A percentile compares a stretch with the other conserved stretches of the same genome.
Conservation (phyloP, 129 eudicot genomes). For the Flaveria robusta region DNA sequence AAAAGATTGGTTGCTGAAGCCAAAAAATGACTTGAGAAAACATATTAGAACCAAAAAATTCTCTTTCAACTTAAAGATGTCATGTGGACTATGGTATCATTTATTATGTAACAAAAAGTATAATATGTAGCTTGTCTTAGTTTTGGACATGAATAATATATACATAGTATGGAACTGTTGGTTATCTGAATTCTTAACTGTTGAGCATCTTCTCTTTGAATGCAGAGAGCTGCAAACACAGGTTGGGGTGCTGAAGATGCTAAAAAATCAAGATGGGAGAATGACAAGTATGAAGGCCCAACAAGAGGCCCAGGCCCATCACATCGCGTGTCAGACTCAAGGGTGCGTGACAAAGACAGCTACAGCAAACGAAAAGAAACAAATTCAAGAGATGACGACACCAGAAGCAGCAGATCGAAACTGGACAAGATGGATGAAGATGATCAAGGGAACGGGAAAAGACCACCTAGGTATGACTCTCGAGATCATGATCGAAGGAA, state of each 20-base stretch:
- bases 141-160: not conserved
- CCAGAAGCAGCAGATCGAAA: constrained; percentile 33
- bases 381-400: constrained; percentile 40
- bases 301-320: constrained; percentile 30
- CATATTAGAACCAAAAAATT: not conserved
- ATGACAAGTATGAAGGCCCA: constrained; percentile 52
- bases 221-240: constrained; percentile 95
- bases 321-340: not conserved
- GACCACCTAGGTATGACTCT: constrained; percentile 42
- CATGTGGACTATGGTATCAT: not conserved
- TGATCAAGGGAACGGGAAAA: constrained; percentile 29
- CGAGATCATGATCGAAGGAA: constrained; percentile 44
- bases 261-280: constrained; percentile 54
- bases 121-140: not conserved
- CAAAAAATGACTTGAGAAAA: not conserved
- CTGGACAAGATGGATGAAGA: constrained; percentile 29
- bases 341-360: constrained; percentile 39
- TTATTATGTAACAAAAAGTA: not conserved
- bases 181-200: not conserved
- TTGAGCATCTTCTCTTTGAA: not conserved
- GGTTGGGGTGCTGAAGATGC: constrained; percentile 95
- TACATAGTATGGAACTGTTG: not conserved
- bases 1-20: not conserved
- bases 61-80: not conserved
- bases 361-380: constrained; percentile 26